Evolutionary conservation across 2,329 filamentous ascomycete species (phyloP), one percentile per base, ranked within the genome.

Genomic region (Nemania abortiva): DNA sequence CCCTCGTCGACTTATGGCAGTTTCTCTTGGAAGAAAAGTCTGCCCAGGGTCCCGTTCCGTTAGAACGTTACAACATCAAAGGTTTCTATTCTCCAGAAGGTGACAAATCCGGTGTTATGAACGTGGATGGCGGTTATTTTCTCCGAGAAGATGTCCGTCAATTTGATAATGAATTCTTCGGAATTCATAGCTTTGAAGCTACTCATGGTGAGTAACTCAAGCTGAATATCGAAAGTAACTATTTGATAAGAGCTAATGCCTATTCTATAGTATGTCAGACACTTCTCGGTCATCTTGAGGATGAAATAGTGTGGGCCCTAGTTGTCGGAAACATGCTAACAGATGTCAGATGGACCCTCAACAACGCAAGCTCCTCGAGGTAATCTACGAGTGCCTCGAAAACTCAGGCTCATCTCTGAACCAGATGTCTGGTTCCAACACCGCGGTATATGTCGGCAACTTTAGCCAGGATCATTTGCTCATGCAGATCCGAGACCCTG

Each of bases 331-430:
- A 31, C 4, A 27, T 53, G 7, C 24, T 53, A 29, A 53, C 20
- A 22, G 24, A 72, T 57, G 65, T 73, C 3, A 61, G 24, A 76
- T 83, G 75, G 82, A 83, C 54, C 80, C 82, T 0, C 70, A 75
- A 31, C 81, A 82, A 49, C 71, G 80, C 0, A 76, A 76, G 69
- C 71, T 77, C 0, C 72, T 82, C 2, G 80, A 81, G 50, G 69
- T 75, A 0, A 63, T 73, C 0, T 81, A 78, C 18, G 73, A 75
- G 4, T 77, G 77, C 1, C 72, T 82, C 4, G 79, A 82, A 24
- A 79, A 74, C 42, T 75, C 75, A 50, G 70, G 72, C 13, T 66
- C 73, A 2, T 47, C 75, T 2, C 68, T 68, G n/a, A 67, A 71
- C 11, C 63, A 57, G 10, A 58, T 69, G 4, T 72, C 69, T 1